Percentiles rank a stretch among this genome's conserved stretches.
phyloP scores from a whole-genome alignment of 192 early-diverging fungal genomes.

The Coemansia sp. region DNA sequence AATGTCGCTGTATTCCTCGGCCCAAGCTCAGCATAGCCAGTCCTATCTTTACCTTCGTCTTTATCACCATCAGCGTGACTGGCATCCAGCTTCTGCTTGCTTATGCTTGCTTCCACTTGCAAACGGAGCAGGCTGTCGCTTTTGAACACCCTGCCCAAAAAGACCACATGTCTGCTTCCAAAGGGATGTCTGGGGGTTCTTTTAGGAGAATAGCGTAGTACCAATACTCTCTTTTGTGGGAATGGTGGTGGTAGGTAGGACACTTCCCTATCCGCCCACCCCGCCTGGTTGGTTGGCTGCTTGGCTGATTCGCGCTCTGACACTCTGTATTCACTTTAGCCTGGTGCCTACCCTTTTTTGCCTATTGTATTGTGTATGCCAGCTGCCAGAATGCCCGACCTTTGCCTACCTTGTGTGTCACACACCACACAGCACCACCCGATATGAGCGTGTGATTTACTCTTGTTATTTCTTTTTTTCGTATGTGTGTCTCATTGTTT shows the following conservation, averaged over 20 bases:
- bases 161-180: neutral
- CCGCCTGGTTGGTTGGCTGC: too few relatives aligned
- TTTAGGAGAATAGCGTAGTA: conserved; percentile 3
- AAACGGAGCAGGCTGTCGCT: too few relatives aligned
- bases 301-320: conserved; percentile 5
- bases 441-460: neutral
- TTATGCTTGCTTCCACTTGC: neutral
- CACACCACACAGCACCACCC: neutral
- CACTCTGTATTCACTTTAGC: neutral
- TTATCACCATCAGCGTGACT: neutral
- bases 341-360: too few relatives aligned
- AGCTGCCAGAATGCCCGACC: neutral
- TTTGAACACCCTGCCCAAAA: too few relatives aligned
- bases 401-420: neutral
- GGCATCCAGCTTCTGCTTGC: neutral
- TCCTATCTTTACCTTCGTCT: neutral
- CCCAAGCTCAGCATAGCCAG: too few relatives aligned
- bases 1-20: too few relatives aligned
- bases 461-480: neutral
- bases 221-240: too few relatives aligned
- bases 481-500: neutral
- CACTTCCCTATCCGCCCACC: too few relatives aligned
- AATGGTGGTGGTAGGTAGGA: too few relatives aligned
- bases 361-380: neutral
- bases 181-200: neutral